Evolutionary conservation across 2,329 filamentous ascomycete species (phyloP).

Genomic region (Pseudogymnoascus sp.): DNA sequence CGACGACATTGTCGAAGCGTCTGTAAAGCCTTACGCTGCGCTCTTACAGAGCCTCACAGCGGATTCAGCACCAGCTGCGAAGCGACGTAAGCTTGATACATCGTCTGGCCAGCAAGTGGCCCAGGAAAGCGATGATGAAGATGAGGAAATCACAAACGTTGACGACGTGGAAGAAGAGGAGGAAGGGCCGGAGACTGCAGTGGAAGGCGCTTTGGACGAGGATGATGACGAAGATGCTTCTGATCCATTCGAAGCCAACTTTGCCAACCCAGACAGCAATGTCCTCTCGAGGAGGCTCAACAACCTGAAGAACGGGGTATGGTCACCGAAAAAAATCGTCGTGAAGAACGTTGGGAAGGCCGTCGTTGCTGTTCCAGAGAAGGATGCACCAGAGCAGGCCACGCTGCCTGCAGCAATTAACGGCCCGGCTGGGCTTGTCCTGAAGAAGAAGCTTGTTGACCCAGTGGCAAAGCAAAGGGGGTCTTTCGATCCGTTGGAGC

Average conservation of each 20-base stretch:
- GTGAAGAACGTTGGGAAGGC: conserved; percentile 40
- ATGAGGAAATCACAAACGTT: conserved; percentile 33
- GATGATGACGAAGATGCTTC: conserved; percentile 44
- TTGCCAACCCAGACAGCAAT: conserved; percentile 58
- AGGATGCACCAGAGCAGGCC: conserved; percentile 27
- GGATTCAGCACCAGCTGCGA: conserved; percentile 39
- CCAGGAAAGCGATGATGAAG: conserved; percentile 18
- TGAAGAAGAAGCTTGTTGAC: conserved; percentile 64
- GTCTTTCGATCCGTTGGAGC: conserved; percentile 54
- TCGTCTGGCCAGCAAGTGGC: conserved; percentile 15
- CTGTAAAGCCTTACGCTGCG: conserved; percentile 46
- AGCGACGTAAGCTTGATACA: conserved; percentile 48
- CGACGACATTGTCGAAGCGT: conserved; percentile 32
- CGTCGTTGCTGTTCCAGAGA: conserved; percentile 40
- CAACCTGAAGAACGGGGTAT: conserved; percentile 43
- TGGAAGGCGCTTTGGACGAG: conserved; percentile 30
- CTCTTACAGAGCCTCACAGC: conserved; percentile 51
- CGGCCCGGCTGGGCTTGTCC: conserved; percentile 42
- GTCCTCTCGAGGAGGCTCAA: conserved; percentile 47
- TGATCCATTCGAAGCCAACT: conserved; percentile 78
- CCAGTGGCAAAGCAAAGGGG: conserved; percentile 45
- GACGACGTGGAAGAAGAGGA: conserved; percentile 44
- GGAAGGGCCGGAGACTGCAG: conserved; percentile 34
- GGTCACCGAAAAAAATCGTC: conserved; percentile 39
- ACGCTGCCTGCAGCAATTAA: conserved; percentile 17